phyloP scores from a whole-genome alignment of 805 yeast genomes.

The Isabelozyma gotoi region DNA sequence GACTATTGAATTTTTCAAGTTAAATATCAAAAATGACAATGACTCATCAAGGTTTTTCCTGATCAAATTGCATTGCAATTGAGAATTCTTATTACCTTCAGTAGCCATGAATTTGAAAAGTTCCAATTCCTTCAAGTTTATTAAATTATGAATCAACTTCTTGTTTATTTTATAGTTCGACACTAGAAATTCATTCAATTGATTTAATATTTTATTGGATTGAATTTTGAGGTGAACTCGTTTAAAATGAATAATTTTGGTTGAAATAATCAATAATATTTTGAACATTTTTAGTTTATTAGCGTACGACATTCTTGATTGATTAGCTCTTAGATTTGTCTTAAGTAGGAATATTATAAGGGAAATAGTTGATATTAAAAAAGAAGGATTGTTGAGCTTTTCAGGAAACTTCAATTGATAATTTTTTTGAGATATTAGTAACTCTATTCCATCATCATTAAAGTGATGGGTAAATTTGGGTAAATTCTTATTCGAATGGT shows the following conservation, averaged over 20 bases:
- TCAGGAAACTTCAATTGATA: constrained; percentile 13
- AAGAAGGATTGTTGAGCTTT: background rate
- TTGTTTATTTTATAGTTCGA: constrained; percentile 37
- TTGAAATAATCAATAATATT: constrained; percentile 25
- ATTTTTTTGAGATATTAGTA: constrained; percentile 10
- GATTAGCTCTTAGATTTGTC: constrained; percentile 6
- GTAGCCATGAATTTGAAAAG: constrained; percentile 17
- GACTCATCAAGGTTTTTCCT: constrained; percentile 20
- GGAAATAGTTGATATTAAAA: background rate
- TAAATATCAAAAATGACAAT: constrained; percentile 26
- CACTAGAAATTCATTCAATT: constrained; percentile 29
- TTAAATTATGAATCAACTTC: constrained; percentile 29
- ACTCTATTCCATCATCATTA: constrained; percentile 22
- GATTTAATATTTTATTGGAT: constrained; percentile 19
- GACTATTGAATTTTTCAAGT: constrained; percentile 25
- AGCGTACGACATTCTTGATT: constrained; percentile 1
- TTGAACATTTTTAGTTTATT: constrained; percentile 27
- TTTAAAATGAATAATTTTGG: constrained; percentile 25
- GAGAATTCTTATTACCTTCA: constrained; percentile 2
- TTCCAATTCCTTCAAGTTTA: constrained; percentile 30
- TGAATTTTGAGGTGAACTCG: constrained; percentile 22
- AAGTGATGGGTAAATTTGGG: constrained; percentile 6
- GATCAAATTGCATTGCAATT: background rate
- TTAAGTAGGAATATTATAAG: constrained; percentile 30
- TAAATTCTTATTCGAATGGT: background rate